Base-by-base conservation (phyloP, 306 rosid species). In the Cucumis melo region DNA sequence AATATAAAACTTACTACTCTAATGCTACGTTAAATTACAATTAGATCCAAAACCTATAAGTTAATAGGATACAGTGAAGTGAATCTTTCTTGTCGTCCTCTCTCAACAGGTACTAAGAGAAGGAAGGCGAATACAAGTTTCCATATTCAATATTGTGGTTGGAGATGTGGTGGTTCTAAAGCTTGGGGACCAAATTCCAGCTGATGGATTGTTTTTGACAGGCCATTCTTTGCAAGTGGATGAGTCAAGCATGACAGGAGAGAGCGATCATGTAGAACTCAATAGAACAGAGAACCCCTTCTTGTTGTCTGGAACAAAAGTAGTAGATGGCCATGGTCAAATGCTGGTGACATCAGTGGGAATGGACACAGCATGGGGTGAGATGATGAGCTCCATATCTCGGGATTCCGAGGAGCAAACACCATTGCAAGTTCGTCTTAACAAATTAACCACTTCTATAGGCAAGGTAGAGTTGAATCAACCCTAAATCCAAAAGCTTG, bases 241-340 rank as follows among this genome's bases (percentile, higher is more conserved):
- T 55, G 96, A 91, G 80, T 93, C 98, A 29, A 93, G 96, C 83
- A 93, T 93, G 96, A 93, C 96, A 32, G 96, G 98, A 29, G 98
- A 93, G 85, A 93, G 98, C 46, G 96, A 93, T 51, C 88, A 85
- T 48, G 88, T 93, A 11, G 95, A 86, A 77, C 83, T 93, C 10
- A 88, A 93, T 57, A 44, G 81, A 4, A 10, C 72, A 4, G 73
- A 66, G 42, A 80, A 79, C 6, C 96, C 95, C 12, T 93, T 93
- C 83, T 85, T 93, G 83, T 60, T 89, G 59, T 93, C 98, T 4
- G 96, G 98, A 8, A 87, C 98, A 6, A 93, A 93, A 68, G 91
- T 91, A 51, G 94, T 84, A 17, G 87, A 93, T 36, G 98, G 98
- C 17, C 77, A 77, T 78, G 96, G 81, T 20, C 84, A 73, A 56